A percentile compares a stretch with the other conserved stretches of the same genome.
These are phyloP conservation scores for Zychaea mexicana DNA, from an alignment of 371 early-diverging fungal species.

Conservation along the genomic window DNA sequence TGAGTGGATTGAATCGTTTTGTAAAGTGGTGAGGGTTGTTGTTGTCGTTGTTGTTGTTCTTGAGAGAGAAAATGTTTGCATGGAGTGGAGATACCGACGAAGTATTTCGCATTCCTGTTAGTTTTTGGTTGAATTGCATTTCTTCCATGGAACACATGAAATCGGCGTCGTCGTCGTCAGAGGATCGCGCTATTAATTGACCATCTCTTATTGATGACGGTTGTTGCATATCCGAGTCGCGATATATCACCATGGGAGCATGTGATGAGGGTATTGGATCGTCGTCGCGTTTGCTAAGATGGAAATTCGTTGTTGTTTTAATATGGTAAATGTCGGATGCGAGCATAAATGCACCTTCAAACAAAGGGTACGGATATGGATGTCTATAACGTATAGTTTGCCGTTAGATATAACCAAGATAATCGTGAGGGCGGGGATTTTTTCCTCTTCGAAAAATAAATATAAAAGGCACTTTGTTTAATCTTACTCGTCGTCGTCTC, in stretches of 20 bases:
- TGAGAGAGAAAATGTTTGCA: too few relatives aligned
- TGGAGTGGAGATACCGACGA: conserved; percentile 1
- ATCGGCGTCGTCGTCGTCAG: not conserved
- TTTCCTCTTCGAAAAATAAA: not conserved
- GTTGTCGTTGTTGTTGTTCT: too few relatives aligned
- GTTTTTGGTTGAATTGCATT: conserved; percentile 20
- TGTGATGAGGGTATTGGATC: conserved; percentile 48
- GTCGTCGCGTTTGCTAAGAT: conserved; percentile 50
- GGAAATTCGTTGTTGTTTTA: conserved; percentile 58
- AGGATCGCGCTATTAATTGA: not conserved
- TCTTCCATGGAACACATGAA: conserved; percentile 27
- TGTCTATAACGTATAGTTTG: not conserved
- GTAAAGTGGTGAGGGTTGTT: not conserved
- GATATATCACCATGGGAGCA: conserved; percentile 64
- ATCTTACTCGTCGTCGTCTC: conserved; percentile 40
- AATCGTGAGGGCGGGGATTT: not conserved
- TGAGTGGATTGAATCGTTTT: not conserved
- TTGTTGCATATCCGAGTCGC: conserved; percentile 58
- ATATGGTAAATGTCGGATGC: conserved; percentile 65
- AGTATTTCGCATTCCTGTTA: conserved; percentile 13
- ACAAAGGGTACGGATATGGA: conserved; percentile 26
- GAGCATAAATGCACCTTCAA: conserved; percentile 68
- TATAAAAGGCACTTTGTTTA: too few relatives aligned
- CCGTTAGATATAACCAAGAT: not conserved
- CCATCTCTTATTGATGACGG: not conserved